phyloP scores from a whole-genome alignment of 148 eudicot genomes.

The Diospyros lotus region DNA sequence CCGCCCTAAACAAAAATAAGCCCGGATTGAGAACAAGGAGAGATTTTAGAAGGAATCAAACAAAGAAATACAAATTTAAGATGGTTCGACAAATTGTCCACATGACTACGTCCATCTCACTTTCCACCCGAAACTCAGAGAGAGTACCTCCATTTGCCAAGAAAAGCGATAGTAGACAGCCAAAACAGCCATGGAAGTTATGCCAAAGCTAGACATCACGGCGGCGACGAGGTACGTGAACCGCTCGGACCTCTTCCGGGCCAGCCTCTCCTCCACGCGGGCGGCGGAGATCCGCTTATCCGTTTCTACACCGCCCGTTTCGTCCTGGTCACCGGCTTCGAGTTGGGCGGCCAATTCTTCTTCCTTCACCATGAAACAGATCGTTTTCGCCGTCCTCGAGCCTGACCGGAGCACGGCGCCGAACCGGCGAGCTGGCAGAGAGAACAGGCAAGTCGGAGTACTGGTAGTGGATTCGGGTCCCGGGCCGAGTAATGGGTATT shows the following conservation, averaged over 20 bases:
- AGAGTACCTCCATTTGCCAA: slow-evolving; percentile 91
- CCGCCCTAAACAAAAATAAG: slow-evolving; percentile 55
- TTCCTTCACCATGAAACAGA: slow-evolving; percentile 50
- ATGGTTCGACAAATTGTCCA: not conserved
- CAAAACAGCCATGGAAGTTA: slow-evolving; percentile 79
- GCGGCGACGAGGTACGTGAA: slow-evolving; percentile 84
- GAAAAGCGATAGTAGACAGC: slow-evolving; percentile 83
- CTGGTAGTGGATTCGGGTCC: slow-evolving; percentile 18
- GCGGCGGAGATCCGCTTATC: slow-evolving; percentile 30
- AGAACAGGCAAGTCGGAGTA: slow-evolving; percentile 24
- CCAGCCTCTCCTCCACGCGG: slow-evolving; percentile 46
- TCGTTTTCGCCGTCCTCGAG: slow-evolving; percentile 13
- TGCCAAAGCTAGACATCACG: slow-evolving; percentile 81
- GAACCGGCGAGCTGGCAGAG: slow-evolving; percentile 14
- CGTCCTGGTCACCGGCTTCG: not conserved
- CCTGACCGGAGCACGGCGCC: slow-evolving; percentile 11
- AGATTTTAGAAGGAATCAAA: not conserved
- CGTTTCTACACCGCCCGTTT: slow-evolving; percentile 11
- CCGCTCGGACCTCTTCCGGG: slow-evolving; percentile 79
- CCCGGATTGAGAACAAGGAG: not conserved
- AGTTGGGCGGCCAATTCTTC: slow-evolving; percentile 14
- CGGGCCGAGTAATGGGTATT: slow-evolving; percentile 13
- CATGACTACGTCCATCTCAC: not conserved
- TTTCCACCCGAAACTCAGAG: not conserved
- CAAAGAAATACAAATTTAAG: not conserved